Percentiles rank a stretch among this genome's conserved stretches.
phyloP scores from a whole-genome alignment of 1,284 basidiomycete species.

The Leccinum pachyderme region DNA sequence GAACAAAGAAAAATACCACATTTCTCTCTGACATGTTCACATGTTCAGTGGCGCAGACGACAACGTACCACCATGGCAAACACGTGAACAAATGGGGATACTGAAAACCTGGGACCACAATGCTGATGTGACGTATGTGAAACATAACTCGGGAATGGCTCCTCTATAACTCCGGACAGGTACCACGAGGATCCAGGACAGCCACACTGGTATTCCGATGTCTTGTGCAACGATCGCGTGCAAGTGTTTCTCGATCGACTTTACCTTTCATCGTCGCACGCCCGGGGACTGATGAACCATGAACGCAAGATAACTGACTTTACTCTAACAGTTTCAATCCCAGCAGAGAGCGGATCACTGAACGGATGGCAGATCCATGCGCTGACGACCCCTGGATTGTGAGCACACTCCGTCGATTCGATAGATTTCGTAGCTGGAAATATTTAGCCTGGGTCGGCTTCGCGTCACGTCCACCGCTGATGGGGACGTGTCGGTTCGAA shows the following conservation, averaged over 20 bases:
- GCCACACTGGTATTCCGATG: constrained; percentile 67
- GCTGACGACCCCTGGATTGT: constrained; percentile 62
- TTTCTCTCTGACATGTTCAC: not conserved
- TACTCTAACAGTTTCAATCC: constrained; percentile 65
- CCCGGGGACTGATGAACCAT: not conserved
- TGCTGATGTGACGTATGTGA: constrained; percentile 55
- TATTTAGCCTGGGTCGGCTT: constrained; percentile 28
- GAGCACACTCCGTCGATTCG: constrained; percentile 7
- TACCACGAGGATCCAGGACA: constrained; percentile 61
- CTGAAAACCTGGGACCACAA: constrained; percentile 54
- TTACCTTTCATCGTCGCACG: constrained; percentile 16
- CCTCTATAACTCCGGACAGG: constrained; percentile 33
- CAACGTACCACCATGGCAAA: constrained; percentile 83
- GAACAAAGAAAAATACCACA: too few relatives aligned
- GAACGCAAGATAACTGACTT: constrained; percentile 37
- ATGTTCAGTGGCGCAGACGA: constrained; percentile 60
- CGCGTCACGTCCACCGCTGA: constrained; percentile 9
- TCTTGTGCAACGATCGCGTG: constrained; percentile 57
- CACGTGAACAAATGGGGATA: constrained; percentile 57
- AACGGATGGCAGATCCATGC: constrained; percentile 62
- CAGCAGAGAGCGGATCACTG: constrained; percentile 62
- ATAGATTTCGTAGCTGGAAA: not conserved
- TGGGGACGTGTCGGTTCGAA: constrained; percentile 12
- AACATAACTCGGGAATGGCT: constrained; percentile 4
- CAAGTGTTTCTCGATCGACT: constrained; percentile 50